A percentile compares a stretch with the other conserved stretches of the same genome.
Conservation (phyloP, 2,329 filamentous ascomycete species). For the Phialophora macrospora region DNA sequence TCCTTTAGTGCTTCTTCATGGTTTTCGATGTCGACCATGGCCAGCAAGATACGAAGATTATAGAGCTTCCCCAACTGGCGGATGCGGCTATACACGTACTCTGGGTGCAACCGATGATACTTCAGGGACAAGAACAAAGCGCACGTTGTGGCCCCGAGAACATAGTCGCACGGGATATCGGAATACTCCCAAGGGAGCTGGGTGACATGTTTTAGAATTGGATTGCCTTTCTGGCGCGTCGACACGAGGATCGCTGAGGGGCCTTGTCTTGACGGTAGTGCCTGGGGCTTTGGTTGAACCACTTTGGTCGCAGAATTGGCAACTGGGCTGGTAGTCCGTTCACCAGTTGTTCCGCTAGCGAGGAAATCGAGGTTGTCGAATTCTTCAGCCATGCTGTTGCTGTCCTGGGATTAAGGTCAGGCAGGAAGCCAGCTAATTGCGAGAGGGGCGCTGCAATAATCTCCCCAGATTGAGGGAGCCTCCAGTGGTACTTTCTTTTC, state of each 20-base stretch:
- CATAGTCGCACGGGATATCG: constrained; percentile 94
- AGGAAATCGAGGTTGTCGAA: constrained; percentile 55
- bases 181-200: constrained; percentile 94
- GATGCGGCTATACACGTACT: constrained; percentile 96
- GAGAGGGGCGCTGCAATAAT: neutral
- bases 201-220: constrained; percentile 80
- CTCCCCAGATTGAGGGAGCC: no score
- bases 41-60: constrained; percentile 80
- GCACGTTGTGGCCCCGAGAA: constrained; percentile 83
- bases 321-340: constrained; percentile 43
- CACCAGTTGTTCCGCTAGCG: constrained; percentile 47
- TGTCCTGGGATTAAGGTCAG: neutral
- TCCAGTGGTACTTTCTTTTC: no score
- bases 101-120: constrained; percentile 94
- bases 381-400: constrained; percentile 51
- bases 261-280: constrained; percentile 68
- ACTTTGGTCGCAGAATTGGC: constrained; percentile 52
- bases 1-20: constrained; percentile 90
- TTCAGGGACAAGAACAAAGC: constrained; percentile 93
- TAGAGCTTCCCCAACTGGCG: constrained; percentile 83
- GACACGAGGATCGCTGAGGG: constrained; percentile 87
- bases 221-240: constrained; percentile 91
- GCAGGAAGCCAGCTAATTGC: neutral
- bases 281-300: constrained; percentile 87
- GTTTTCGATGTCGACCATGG: constrained; percentile 93